phyloP scores from a whole-genome alignment of 148 eudicot genomes.

The Pharnaceum exiguum region DNA sequence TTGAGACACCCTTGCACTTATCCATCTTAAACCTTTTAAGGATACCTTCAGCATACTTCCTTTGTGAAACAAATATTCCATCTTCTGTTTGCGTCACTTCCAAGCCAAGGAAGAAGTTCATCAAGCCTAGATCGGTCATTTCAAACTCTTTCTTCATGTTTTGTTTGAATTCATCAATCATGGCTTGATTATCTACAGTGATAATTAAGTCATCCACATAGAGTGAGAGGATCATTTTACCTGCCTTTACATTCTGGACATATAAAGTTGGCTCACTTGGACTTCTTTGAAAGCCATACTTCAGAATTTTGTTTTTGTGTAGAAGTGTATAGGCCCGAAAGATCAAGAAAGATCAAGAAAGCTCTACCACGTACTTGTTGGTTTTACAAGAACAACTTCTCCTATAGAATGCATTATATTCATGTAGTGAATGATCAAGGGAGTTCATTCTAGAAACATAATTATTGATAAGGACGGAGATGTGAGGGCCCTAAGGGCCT shows the following conservation, averaged over 20 bases:
- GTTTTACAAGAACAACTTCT: no score
- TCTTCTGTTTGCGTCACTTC: slow-evolving; percentile 14
- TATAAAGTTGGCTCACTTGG: slow-evolving; percentile 12
- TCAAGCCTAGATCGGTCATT: slow-evolving; percentile 19
- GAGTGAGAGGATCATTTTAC: slow-evolving; percentile 13
- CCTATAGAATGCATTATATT: no score
- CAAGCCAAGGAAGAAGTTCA: slow-evolving; percentile 15
- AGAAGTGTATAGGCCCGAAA: no score
- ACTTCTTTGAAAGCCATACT: no score
- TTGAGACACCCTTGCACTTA: not conserved
- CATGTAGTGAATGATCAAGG: no score
- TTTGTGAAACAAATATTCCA: slow-evolving; percentile 13
- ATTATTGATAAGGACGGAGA: no score
- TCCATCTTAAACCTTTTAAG: no score
- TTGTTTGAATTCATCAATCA: slow-evolving; percentile 10
- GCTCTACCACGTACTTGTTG: no score
- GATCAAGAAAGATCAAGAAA: no score
- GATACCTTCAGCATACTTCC: slow-evolving; percentile 8
- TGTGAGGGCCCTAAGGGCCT: no score
- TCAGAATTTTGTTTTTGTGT: no score
- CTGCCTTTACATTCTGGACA: not conserved
- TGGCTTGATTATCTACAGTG: not conserved
- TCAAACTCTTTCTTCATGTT: slow-evolving; percentile 16
- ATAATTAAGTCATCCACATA: slow-evolving; percentile 23
- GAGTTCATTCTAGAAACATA: no score